These are phyloP conservation scores for Solanum neorickii DNA, from an alignment of 257 asterid genomes.

Conservation along the genomic window DNA sequence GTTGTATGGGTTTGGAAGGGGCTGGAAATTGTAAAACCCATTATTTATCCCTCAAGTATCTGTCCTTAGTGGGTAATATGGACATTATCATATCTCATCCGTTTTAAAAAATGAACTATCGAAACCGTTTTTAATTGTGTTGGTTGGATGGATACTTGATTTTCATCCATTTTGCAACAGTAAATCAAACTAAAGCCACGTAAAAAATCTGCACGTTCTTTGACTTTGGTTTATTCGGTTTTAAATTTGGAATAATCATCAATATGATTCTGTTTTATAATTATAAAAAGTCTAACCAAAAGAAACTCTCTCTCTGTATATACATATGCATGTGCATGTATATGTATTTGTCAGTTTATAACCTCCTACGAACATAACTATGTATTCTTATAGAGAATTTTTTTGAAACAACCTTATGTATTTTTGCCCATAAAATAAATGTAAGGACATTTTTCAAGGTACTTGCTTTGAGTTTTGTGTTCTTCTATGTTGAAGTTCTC, in stretches of 20 bases:
- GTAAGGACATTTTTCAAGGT: background rate
- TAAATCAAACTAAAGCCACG: background rate
- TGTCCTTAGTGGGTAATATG: background rate
- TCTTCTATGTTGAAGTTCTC: background rate
- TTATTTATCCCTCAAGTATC: background rate
- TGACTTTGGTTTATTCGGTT: background rate
- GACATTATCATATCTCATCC: background rate
- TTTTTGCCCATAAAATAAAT: background rate
- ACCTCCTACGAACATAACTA: background rate
- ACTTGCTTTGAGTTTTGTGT: background rate
- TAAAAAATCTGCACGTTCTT: background rate
- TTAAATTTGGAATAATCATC: background rate
- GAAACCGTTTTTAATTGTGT: background rate
- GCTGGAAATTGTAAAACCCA: background rate
- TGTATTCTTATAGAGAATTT: background rate
- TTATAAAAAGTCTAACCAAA: background rate
- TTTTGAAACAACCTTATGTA: background rate
- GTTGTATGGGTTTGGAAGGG: background rate
- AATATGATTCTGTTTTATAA: background rate
- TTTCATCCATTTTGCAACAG: background rate
- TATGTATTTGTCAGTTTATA: background rate
- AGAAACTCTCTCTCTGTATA: background rate
- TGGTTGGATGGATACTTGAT: background rate
- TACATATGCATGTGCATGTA: background rate
- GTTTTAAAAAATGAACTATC: background rate